Evolutionary conservation across 2,329 filamentous ascomycete genomes (phyloP).

Genomic region (Beauveria medogensis): DNA sequence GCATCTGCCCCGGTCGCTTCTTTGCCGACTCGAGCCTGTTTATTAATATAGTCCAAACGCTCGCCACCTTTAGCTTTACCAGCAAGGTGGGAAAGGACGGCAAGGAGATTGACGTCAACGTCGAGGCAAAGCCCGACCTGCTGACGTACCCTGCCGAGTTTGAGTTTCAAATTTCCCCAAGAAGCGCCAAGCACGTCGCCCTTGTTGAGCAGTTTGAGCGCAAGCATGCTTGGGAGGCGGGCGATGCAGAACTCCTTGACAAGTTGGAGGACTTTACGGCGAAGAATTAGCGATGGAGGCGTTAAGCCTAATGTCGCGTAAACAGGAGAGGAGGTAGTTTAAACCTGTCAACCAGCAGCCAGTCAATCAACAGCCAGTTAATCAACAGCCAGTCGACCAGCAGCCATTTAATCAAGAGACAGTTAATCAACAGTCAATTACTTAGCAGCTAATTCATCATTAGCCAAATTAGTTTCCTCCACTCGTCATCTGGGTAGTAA

Average conservation of each 20-base stretch:
- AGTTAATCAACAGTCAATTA: no score
- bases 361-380: no score
- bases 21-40: conserved; percentile 25
- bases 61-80: conserved; percentile 36
- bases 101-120: background rate
- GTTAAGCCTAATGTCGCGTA: no score
- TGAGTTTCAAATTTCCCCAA: background rate
- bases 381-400: no score
- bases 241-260: background rate
- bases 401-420: no score
- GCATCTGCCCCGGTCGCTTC: conserved; percentile 26
- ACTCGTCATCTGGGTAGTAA: no score
- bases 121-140: background rate
- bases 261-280: background rate
- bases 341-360: no score
- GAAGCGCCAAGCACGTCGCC: background rate
- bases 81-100: background rate
- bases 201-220: background rate
- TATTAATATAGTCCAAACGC: conserved; percentile 28
- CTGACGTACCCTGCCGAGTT: background rate
- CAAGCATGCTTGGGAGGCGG: background rate
- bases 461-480: no score
- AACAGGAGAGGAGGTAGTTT: no score
- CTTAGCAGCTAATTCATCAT: no score
- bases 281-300: background rate